Base-by-base conservation (phyloP, 345 rosid species). In the Gossypium rotundifolium region DNA sequence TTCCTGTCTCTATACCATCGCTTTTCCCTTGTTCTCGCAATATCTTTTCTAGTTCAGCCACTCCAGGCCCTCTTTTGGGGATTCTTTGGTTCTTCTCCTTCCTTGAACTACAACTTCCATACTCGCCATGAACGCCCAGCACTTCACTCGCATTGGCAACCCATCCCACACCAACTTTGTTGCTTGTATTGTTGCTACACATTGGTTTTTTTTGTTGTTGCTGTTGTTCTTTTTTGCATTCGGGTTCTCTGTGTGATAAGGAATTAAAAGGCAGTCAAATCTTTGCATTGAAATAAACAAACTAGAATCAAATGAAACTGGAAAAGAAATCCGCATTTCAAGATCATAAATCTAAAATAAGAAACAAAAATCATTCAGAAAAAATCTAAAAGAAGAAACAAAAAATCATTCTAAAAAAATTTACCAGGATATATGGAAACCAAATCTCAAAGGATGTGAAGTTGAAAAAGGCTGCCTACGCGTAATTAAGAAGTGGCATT, bases 31-130 rank as follows among this genome's bases (percentile, higher is more conserved):
- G 90, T 74, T 87, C 90, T n/a, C 89, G 80, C 81, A 90, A 81
- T 55, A 90, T 87, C 89, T 88, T 90, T 77, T 90, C 96, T n/a
- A 90, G 83, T 60, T 90, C 93, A 0, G 96, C 96, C 29, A 90
- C 96, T 53, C 96, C 96, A 27, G 96, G 96, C 1, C 96, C 96
- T 83, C 96, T 83, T 59, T 84, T 79, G 0, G 89, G 89, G 2
- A 86, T 85, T 76, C 64, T 82, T 49, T 38, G 85, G 52, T 84
- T 85, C 75, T 80, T 83, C 3, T 67, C 78, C 75, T 84, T 88
- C 87, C 84, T 86, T 0, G 79, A 64, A 82, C 80, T 66, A 54
- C 70, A 74, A 27, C 71, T 71, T 52, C 60, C 69, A 66, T 72
- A 73, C 71, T 82, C 79, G 59, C 75, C 73, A 27, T 54, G 62